Evolutionary conservation across 2,329 filamentous ascomycete genomes (phyloP).

Genomic region (Gliomastix tumulicola): DNA sequence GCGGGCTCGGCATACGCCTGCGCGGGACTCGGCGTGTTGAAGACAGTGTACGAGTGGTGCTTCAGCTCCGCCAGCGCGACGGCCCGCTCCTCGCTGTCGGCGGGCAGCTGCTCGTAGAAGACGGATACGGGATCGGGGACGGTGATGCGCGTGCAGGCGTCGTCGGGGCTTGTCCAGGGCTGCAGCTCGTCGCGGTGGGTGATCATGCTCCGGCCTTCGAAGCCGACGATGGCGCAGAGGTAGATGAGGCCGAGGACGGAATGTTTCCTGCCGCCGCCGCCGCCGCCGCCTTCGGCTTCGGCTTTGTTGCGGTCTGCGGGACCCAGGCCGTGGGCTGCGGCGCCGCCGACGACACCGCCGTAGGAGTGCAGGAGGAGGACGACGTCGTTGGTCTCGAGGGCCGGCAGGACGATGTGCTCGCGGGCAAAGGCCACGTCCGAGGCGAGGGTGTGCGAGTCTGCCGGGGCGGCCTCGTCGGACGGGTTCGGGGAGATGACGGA

Average conservation of each 20-base stretch:
- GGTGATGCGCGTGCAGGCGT: background rate
- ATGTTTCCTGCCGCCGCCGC: background rate
- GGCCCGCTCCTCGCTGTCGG: no score
- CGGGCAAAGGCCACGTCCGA: background rate
- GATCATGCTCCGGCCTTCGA: background rate
- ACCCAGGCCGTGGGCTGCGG: constrained; percentile 1
- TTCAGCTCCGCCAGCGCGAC: no score
- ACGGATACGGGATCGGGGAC: background rate
- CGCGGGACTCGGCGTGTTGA: background rate
- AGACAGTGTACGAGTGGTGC: background rate
- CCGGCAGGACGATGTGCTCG: background rate
- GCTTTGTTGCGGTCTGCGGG: background rate
- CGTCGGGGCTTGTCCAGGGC: background rate
- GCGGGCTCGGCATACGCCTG: background rate
- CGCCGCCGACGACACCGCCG: constrained; percentile 3
- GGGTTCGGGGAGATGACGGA: constrained; percentile 2
- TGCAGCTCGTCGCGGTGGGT: background rate
- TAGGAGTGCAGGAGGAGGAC: constrained; percentile 4
- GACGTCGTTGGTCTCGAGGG: background rate
- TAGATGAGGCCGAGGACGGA: background rate
- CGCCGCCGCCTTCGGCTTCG: no score
- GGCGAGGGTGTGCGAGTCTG: background rate
- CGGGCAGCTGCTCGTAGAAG: background rate
- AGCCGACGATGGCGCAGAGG: background rate
- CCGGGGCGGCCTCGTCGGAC: no score